Conservation (phyloP, 2,329 filamentous ascomycete genomes). For the Chaetothyriales sp. region DNA sequence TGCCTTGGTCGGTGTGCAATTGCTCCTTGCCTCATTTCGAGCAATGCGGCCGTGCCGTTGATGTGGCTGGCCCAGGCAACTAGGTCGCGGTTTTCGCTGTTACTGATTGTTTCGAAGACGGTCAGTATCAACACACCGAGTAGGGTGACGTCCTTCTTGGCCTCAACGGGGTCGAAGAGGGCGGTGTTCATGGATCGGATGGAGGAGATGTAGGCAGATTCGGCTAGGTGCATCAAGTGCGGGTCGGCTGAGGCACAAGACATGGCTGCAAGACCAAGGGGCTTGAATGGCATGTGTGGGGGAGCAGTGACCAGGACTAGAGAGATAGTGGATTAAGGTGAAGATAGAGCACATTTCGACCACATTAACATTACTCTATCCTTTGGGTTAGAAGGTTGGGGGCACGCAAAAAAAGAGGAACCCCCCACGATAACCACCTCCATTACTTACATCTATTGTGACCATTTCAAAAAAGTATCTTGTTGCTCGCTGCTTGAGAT, state of each 20-base stretch:
- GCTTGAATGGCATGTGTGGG: not conserved
- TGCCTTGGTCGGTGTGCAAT: constrained; percentile 31
- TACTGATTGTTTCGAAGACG: not conserved
- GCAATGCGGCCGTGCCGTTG: constrained; percentile 45
- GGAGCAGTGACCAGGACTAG: no score
- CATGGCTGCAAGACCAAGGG: constrained; percentile 43
- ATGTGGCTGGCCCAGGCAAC: constrained; percentile 42
- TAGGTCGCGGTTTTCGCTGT: not conserved
- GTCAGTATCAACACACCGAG: not conserved
- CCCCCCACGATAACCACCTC: no score
- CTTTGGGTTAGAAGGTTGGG: no score
- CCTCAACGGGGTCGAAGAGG: not conserved
- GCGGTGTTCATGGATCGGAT: constrained; percentile 20
- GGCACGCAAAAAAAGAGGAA: not conserved
- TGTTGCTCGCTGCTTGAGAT: not conserved
- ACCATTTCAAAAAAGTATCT: no score
- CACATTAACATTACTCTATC: not conserved
- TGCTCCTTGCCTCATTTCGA: constrained; percentile 32
- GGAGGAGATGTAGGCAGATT: not conserved
- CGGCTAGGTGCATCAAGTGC: constrained; percentile 32
- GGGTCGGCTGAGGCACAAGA: constrained; percentile 42
- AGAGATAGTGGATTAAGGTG: no score
- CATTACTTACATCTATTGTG: not conserved
- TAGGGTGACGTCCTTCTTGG: not conserved
- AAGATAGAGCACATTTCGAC: not conserved